phyloP scores from a whole-genome alignment of 2,329 filamentous ascomycete species.

The Pseudogymnoascus sp. region DNA sequence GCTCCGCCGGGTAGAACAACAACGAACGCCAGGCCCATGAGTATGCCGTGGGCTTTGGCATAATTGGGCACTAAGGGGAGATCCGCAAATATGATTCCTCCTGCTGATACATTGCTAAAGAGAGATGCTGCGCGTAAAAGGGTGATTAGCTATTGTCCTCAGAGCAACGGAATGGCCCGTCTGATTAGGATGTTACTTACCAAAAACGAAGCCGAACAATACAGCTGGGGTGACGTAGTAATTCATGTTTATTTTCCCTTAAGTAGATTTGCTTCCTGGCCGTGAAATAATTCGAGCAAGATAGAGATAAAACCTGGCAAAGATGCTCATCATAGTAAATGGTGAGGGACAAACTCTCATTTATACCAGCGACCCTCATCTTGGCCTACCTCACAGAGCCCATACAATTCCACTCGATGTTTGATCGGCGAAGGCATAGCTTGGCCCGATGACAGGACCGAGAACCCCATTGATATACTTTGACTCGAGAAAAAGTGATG shows the following conservation, averaged over 20 bases:
- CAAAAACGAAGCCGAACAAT: not conserved
- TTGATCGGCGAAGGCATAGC: not conserved
- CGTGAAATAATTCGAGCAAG: not conserved
- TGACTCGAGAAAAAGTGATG: not conserved
- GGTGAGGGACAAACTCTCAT: not conserved
- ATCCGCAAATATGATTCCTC: not conserved
- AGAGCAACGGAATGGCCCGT: not conserved
- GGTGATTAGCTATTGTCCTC: not conserved
- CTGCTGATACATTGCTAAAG: not conserved
- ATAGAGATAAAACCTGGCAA: not conserved
- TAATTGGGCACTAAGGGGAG: constrained; percentile 2
- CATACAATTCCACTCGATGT: not conserved
- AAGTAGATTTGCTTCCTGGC: not conserved
- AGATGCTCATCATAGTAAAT: not conserved
- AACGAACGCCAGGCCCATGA: constrained; percentile 55
- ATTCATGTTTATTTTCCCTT: not conserved
- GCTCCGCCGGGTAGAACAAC: constrained; percentile 54
- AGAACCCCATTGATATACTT: not conserved
- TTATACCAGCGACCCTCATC: not conserved
- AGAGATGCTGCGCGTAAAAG: not conserved
- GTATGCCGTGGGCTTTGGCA: constrained; percentile 44
- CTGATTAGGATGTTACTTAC: not conserved
- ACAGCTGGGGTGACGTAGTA: not conserved
- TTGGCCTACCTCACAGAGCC: not conserved
- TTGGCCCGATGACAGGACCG: not conserved